Conservation (phyloP, 768 basidiomycete species). For the Phylloporus arenicola region DNA sequence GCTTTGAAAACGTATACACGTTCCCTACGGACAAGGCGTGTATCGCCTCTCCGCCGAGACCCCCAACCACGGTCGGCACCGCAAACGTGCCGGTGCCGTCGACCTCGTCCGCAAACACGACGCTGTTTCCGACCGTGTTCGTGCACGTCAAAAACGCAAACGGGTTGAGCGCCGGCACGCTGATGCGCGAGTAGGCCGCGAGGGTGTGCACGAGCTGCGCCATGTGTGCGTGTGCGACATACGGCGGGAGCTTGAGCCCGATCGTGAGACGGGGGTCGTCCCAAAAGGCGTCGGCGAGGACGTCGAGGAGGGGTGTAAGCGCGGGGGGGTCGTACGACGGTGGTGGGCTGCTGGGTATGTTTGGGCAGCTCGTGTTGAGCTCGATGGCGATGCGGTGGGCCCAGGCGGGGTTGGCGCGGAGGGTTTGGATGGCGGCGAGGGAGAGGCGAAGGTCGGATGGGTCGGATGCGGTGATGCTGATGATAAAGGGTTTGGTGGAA, state of each 20-base stretch:
- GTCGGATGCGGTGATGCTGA: constrained; percentile 69
- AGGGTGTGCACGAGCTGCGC: constrained; percentile 45
- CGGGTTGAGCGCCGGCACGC: constrained; percentile 33
- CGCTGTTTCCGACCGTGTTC: constrained; percentile 70
- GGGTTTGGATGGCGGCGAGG: constrained; percentile 53
- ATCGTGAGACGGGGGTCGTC: constrained; percentile 54
- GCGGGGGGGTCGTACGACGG: constrained; percentile 53
- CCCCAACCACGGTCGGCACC: constrained; percentile 61
- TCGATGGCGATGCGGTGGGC: constrained; percentile 59
- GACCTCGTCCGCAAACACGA: constrained; percentile 58
- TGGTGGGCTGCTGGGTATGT: constrained; percentile 58
- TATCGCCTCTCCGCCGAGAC: constrained; percentile 69
- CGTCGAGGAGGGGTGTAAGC: constrained; percentile 49
- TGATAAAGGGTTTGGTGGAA: constrained; percentile 61
- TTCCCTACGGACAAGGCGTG: constrained; percentile 78
- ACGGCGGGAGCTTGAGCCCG: constrained; percentile 79
- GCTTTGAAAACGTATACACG: constrained; percentile 53
- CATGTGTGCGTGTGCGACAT: constrained; percentile 59
- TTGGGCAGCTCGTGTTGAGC: constrained; percentile 83
- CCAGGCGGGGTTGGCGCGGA: constrained; percentile 40
- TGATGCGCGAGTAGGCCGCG: constrained; percentile 31
- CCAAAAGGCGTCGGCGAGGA: constrained; percentile 46
- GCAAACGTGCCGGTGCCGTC: constrained; percentile 39
- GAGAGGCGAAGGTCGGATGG: constrained; percentile 47
- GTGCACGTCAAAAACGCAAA: constrained; percentile 76